These are phyloP conservation scores for Pseudogymnoascus sp. DNA, from an alignment of 2,329 filamentous ascomycete species.

Conservation along the genomic window DNA sequence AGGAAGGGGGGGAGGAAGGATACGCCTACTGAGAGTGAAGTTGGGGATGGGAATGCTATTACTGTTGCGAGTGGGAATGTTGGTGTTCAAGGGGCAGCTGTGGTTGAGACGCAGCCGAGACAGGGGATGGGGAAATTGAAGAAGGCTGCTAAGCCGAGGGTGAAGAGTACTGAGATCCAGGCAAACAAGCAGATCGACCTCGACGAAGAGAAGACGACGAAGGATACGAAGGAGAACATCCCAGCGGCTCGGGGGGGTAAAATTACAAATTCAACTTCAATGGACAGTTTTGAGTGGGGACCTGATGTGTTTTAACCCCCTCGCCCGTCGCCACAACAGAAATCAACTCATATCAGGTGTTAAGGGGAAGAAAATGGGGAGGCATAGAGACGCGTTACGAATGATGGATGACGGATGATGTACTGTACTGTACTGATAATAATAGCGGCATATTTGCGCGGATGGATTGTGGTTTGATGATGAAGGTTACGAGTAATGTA, in stretches of 20 bases:
- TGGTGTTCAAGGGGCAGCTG: background rate
- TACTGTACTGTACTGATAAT: background rate
- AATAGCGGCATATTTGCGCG: background rate
- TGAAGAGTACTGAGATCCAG: background rate
- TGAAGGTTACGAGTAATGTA: background rate
- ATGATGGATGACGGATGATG: background rate
- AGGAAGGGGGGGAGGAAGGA: background rate
- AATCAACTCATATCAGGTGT: background rate
- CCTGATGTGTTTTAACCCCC: background rate
- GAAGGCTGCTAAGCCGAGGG: background rate
- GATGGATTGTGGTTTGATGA: background rate
- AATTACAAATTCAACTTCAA: background rate
- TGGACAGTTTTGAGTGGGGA: background rate
- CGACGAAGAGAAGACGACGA: background rate
- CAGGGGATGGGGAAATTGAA: background rate
- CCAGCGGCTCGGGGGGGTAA: background rate
- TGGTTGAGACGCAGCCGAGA: background rate
- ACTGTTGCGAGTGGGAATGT: too few relatives aligned
- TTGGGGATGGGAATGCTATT: background rate
- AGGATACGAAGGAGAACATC: background rate
- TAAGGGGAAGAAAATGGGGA: background rate
- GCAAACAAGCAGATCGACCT: too few relatives aligned
- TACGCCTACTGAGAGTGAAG: background rate
- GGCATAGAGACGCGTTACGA: background rate
- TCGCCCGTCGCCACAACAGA: background rate